A percentile compares a stretch with the other conserved stretches of the same genome.
phyloP scores from a whole-genome alignment of 306 rosid genomes.

The Lathyrus aphaca region DNA sequence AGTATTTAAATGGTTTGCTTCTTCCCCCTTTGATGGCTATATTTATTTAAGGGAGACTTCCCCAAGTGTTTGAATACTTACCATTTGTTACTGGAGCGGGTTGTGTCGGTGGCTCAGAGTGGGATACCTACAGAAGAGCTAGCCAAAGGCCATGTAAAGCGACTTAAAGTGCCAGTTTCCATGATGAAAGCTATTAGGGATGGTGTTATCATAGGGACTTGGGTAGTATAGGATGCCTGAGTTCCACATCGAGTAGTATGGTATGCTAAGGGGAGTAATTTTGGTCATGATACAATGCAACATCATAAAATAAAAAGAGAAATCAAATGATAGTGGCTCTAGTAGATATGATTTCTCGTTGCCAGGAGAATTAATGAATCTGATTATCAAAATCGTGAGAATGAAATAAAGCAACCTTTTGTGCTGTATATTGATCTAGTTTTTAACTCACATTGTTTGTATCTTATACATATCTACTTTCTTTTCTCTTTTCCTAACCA shows the following conservation, averaged over 20 bases:
- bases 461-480: constrained; percentile 17
- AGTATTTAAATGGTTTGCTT: too few species aligned
- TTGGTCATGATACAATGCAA: constrained; percentile 43
- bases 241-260: not conserved
- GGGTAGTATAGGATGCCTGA: too few species aligned
- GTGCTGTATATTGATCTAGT: constrained; percentile 29
- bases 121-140: too few species aligned
- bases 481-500: constrained; percentile 2
- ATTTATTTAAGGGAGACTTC: too few species aligned
- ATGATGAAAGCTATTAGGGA: too few species aligned
- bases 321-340: constrained; percentile 9
- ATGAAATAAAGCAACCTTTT: constrained; percentile 23
- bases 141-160: too few species aligned
- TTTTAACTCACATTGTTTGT: constrained; percentile 30
- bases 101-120: too few species aligned
- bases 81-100: too few species aligned
- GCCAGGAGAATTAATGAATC: constrained; percentile 42
- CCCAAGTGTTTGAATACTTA: too few species aligned
- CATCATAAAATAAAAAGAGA: not conserved
- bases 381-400: constrained; percentile 55
- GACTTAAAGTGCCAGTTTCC: too few species aligned
- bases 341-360: constrained; percentile 13
- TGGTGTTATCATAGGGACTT: too few species aligned
- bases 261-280: not conserved
- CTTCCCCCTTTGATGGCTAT: too few species aligned